Percentiles rank a stretch among this genome's conserved stretches.
Conservation (phyloP, 139 green algal species). For the Chlamydomonas urium region DNA sequence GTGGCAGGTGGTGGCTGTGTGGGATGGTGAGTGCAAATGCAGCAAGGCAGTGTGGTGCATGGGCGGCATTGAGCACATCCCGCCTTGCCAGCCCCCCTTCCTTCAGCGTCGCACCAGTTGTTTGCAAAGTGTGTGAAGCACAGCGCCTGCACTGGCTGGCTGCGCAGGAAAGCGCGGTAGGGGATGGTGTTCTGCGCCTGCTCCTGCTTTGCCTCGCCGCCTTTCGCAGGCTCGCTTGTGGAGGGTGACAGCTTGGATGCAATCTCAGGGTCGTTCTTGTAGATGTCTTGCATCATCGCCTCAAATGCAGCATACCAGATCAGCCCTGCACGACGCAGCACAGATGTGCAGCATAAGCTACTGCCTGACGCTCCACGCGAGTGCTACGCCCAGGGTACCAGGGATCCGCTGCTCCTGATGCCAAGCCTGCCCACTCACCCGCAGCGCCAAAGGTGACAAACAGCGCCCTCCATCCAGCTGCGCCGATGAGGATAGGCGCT, state of each 20-base stretch:
- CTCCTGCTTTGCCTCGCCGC: background rate
- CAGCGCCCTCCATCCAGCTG: background rate
- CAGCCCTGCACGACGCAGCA: background rate
- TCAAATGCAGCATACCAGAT: background rate
- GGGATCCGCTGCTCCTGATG: background rate
- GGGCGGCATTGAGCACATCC: too few relatives aligned
- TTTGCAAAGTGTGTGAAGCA: conserved; percentile 94
- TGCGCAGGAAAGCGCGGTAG: conserved; percentile 81
- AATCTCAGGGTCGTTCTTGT: conserved; percentile 17
- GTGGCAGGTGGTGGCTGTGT: too few relatives aligned
- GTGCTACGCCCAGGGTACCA: too few relatives aligned
- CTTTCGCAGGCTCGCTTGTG: background rate
- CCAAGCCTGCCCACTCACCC: background rate
- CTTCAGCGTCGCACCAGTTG: conserved; percentile 84
- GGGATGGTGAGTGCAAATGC: too few relatives aligned
- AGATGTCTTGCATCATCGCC: background rate
- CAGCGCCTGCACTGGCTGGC: conserved; percentile 68
- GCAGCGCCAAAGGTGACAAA: conserved; percentile 4
- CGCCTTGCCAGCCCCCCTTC: too few relatives aligned
- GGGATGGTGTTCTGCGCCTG: conserved; percentile 45
- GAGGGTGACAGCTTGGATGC: conserved; percentile 33
- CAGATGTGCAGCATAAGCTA: background rate
- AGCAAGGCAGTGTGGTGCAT: too few relatives aligned
- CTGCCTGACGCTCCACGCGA: background rate
- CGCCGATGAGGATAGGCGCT: background rate